A percentile compares a stretch with the other conserved stretches of the same genome.
Evolutionary conservation across 352 stramenopile species (phyloP).

Genomic region (Phytophthora multivora): DNA sequence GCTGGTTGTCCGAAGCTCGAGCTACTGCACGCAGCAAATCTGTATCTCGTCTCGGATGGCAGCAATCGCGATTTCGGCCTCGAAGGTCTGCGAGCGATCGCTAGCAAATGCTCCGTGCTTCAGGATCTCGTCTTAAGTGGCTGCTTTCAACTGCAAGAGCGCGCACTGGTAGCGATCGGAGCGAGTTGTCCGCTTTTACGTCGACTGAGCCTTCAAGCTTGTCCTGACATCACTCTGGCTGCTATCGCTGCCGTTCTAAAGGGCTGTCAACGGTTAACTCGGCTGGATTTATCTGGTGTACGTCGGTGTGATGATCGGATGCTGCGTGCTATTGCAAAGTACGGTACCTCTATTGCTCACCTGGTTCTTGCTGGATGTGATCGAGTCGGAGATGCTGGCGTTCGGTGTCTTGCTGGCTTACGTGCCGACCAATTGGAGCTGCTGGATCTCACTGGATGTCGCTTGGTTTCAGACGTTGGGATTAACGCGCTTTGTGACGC

Average conservation of each 20-base stretch:
- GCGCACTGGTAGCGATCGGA: conserved; percentile 81
- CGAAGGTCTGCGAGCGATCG: conserved; percentile 90
- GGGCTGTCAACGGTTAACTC: conserved; percentile 45
- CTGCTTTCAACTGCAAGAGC: conserved; percentile 87
- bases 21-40: conserved; percentile 69
- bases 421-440: conserved; percentile 67
- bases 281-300: conserved; percentile 64
- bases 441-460: conserved; percentile 64
- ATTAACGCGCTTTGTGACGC: conserved; percentile 57
- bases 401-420: conserved; percentile 47
- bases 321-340: conserved; percentile 47
- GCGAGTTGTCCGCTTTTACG: conserved; percentile 55
- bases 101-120: conserved; percentile 54
- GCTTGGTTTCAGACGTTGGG: conserved; percentile 55
- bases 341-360: conserved; percentile 42
- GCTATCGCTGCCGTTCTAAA: conserved; percentile 70
- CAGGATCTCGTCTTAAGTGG: conserved; percentile 60
- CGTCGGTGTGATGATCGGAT: conserved; percentile 67
- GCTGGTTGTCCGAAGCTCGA: conserved; percentile 83
- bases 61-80: conserved; percentile 91
- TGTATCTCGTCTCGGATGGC: conserved; percentile 94
- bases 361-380: conserved; percentile 71
- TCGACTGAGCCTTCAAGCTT: conserved; percentile 81
- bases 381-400: conserved; percentile 57
- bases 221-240: conserved; percentile 75